A percentile compares a stretch with the other conserved stretches of the same genome.
Evolutionary conservation across 1,284 basidiomycete genomes (phyloP).

Genomic region (Boletus semigastroideus): DNA sequence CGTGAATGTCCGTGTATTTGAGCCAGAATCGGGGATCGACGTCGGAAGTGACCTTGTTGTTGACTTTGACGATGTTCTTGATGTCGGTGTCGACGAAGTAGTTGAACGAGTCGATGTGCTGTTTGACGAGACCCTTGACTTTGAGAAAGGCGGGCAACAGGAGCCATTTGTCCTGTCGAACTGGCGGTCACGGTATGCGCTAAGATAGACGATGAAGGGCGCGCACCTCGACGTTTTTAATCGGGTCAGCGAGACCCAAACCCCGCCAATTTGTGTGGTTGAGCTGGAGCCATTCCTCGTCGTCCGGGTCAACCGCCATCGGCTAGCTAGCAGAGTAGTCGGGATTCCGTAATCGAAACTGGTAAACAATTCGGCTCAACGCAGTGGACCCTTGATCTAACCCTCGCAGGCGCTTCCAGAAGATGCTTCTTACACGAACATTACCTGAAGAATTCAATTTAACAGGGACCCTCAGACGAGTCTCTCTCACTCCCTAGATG

Average conservation of each 20-base stretch:
- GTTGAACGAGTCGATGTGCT: constrained; percentile 99
- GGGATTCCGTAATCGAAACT: too few relatives aligned
- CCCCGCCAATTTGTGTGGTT: constrained; percentile 65
- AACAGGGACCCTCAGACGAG: neutral
- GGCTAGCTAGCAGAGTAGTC: neutral
- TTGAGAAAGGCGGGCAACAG: constrained; percentile 92
- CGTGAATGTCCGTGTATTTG: constrained; percentile 94
- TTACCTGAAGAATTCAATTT: too few relatives aligned
- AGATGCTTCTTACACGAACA: too few relatives aligned
- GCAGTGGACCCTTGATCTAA: too few relatives aligned
- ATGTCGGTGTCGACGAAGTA: constrained; percentile 98
- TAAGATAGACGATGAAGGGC: neutral
- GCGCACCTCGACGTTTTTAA: constrained; percentile 74
- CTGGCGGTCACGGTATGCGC: neutral
- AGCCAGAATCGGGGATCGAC: constrained; percentile 98
- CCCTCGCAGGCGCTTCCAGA: too few relatives aligned
- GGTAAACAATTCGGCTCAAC: too few relatives aligned
- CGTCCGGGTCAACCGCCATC: constrained; percentile 25
- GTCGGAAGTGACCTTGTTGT: constrained; percentile 92
- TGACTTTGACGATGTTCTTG: constrained; percentile 94
- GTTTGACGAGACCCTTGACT: constrained; percentile 98
- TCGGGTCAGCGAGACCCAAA: constrained; percentile 71
- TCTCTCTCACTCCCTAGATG: constrained; percentile 4
- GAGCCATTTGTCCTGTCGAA: constrained; percentile 93
- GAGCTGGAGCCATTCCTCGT: constrained; percentile 61